Conservation (phyloP, 1,284 basidiomycete species). For the Pyrrhoderma lamaoense region DNA sequence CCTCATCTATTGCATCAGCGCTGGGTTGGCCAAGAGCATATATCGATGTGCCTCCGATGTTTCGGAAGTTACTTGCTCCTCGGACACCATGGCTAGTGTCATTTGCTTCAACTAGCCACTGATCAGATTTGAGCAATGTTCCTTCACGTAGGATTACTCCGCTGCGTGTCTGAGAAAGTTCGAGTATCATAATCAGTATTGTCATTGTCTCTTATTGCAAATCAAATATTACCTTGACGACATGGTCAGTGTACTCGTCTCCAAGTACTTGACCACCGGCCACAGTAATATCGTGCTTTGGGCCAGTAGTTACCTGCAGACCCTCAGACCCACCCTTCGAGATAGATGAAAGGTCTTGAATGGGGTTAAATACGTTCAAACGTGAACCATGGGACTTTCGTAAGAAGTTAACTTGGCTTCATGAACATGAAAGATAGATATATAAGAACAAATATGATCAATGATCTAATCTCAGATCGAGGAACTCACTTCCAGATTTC, state of each 20-base stretch:
- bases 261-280: conserved; percentile 82
- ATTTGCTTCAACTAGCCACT: conserved; percentile 74
- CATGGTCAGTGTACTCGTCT: conserved; percentile 91
- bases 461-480: too few relatives aligned
- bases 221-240: conserved; percentile 60
- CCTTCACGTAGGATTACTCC: conserved; percentile 89
- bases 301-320: conserved; percentile 51
- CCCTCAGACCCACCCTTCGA: conserved; percentile 57
- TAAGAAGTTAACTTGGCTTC: conserved; percentile 81
- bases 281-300: conserved; percentile 70
- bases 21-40: conserved; percentile 94
- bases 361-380: conserved; percentile 82
- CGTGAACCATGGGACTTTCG: conserved; percentile 72
- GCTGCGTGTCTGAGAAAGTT: conserved; percentile 67
- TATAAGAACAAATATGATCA: conserved; percentile 3
- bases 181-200: conserved; percentile 6
- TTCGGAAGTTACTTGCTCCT: conserved; percentile 93
- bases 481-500: conserved; percentile 95
- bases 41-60: conserved; percentile 76
- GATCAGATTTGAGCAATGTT: conserved; percentile 85
- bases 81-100: conserved; percentile 63
- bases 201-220: background rate
- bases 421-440: too few relatives aligned
- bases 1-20: conserved; percentile 81
- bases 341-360: conserved; percentile 77